phyloP scores from a whole-genome alignment of 495 filamentous ascomycete genomes.

The Polyplosphaeria fusca region DNA sequence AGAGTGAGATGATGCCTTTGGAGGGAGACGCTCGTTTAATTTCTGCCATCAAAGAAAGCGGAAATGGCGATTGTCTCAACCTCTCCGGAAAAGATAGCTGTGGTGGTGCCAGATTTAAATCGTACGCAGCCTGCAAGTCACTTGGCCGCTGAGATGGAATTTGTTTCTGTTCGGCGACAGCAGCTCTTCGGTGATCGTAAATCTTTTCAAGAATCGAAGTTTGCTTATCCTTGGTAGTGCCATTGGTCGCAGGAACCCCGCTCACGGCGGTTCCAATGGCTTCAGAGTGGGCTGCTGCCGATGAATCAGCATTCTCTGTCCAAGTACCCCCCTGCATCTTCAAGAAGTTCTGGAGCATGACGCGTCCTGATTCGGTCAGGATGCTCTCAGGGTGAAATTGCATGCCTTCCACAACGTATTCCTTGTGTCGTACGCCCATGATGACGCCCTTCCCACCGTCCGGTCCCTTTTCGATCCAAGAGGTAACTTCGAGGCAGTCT shows the following conservation, averaged over 20 bases:
- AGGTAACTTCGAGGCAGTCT: conserved; percentile 80
- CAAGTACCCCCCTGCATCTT: conserved; percentile 84
- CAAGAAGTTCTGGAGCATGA: conserved; percentile 91
- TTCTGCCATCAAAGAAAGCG: conserved; percentile 87
- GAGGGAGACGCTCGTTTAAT: conserved; percentile 96
- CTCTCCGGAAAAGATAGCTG: conserved; percentile 78
- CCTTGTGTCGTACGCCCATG: conserved; percentile 94
- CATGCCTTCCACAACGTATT: conserved; percentile 84
- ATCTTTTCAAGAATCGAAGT: conserved; percentile 86
- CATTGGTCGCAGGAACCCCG: conserved; percentile 28
- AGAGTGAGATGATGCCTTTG: conserved; percentile 87
- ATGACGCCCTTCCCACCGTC: conserved; percentile 75
- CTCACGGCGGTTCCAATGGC: conserved; percentile 19
- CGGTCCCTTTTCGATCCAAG: conserved; percentile 62
- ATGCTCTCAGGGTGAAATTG: conserved; percentile 99
- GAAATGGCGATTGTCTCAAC: conserved; percentile 73
- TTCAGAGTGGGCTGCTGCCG: conserved; percentile 31
- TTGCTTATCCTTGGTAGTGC: conserved; percentile 51
- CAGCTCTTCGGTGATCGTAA: conserved; percentile 74
- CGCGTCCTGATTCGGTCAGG: conserved; percentile 78
- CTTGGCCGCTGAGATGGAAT: conserved; percentile 78
- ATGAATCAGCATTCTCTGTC: conserved; percentile 63
- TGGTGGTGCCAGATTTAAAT: conserved; percentile 78
- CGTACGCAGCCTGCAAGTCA: conserved; percentile 84
- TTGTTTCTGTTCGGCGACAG: conserved; percentile 78